A percentile compares a stretch with the other conserved stretches of the same genome.
These are phyloP conservation scores for Umbelopsis sp. DNA, from an alignment of 192 early-diverging fungal species.

Conservation along the genomic window DNA sequence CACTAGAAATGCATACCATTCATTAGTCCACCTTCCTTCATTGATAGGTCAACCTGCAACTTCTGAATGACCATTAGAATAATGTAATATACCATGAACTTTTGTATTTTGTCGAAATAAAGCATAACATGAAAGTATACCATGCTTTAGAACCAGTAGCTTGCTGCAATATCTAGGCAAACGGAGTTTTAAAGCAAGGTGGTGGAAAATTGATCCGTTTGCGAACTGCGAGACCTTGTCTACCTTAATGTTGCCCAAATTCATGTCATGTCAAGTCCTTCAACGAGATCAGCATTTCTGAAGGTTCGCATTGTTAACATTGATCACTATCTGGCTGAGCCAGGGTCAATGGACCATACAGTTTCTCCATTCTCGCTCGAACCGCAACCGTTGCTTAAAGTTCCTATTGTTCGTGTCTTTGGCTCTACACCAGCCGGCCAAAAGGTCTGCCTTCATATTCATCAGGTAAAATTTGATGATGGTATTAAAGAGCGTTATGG, in stretches of 20 bases:
- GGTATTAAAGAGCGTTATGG: background rate
- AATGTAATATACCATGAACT: background rate
- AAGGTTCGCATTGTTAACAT: conserved; percentile 61
- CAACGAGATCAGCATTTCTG: background rate
- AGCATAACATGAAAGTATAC: no score
- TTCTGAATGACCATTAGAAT: background rate
- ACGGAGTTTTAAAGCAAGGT: background rate
- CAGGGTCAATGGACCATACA: conserved; percentile 43
- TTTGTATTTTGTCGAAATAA: background rate
- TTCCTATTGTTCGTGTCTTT: conserved; percentile 83
- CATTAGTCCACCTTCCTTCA: background rate
- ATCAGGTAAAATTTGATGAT: conserved; percentile 54
- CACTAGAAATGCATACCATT: background rate
- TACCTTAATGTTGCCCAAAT: background rate
- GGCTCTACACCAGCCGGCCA: conserved; percentile 71
- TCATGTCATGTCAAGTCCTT: background rate
- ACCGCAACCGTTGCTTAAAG: conserved; percentile 47
- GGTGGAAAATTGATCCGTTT: background rate
- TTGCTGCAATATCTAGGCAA: background rate
- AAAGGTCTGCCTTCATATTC: conserved; percentile 81
- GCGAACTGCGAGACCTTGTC: background rate
- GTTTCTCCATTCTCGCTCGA: conserved; percentile 39
- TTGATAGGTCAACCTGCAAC: background rate
- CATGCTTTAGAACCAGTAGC: no score
- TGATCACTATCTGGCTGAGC: conserved; percentile 60